A percentile compares a stretch with the other conserved stretches of the same genome.
phyloP scores from a whole-genome alignment of 371 early-diverging fungal genomes.

The Cokeromyces recurvatus region DNA sequence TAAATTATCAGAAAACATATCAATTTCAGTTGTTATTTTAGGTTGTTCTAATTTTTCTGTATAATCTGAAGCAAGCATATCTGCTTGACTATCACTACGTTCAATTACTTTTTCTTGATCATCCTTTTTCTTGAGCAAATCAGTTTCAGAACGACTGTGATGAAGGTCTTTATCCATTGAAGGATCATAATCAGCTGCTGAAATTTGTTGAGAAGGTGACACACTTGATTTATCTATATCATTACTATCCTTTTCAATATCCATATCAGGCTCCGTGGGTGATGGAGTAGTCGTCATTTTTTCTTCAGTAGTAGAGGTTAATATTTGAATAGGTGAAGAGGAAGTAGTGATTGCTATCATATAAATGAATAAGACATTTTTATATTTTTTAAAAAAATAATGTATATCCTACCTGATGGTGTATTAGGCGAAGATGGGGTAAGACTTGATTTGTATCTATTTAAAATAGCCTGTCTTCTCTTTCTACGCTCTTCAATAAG shows the following conservation, averaged over 20 bases:
- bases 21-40: conserved; percentile 43
- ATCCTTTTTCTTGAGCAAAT: conserved; percentile 54
- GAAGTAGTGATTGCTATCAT: not conserved
- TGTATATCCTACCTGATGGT: conserved; percentile 8
- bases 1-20: conserved; percentile 74
- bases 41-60: conserved; percentile 36
- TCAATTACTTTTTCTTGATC: conserved; percentile 33
- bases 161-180: conserved; percentile 41
- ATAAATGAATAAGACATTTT: not conserved
- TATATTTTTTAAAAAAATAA: not conserved
- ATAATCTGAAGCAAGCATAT: conserved; percentile 63
- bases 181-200: conserved; percentile 79
- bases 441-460: conserved; percentile 47
- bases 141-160: conserved; percentile 36
- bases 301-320: not conserved
- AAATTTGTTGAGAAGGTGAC: conserved; percentile 43
- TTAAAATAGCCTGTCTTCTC: conserved; percentile 65
- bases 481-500: conserved; percentile 77
- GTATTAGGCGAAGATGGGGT: conserved; percentile 14
- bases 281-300: not conserved
- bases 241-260: conserved; percentile 5
- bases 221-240: conserved; percentile 11
- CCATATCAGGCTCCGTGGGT: not conserved
- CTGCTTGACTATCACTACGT: conserved; percentile 39
- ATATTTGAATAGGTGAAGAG: conserved; percentile 10